Base-by-base conservation (phyloP, 176 grass and related monocot genomes). In the Aegilops longissima region DNA sequence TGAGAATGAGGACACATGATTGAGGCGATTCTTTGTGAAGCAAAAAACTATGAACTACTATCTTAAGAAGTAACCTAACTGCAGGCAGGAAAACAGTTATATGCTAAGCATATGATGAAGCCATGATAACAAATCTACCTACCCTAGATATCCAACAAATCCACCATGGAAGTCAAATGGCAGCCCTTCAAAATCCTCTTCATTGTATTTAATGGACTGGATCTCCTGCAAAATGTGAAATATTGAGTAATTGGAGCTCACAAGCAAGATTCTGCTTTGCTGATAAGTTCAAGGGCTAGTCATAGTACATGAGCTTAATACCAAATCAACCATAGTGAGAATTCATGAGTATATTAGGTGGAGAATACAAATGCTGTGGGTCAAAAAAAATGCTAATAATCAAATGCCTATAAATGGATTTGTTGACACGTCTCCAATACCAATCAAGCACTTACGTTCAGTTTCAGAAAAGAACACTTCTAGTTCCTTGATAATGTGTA, bases 111-210 rank as follows among this genome's bases (percentile, higher is more conserved):
- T 39, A 24, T 61, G 13, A 29, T 30, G 7, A 75, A 9, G 31
- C 73, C 27, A 21, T 80, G 36, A 63, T 12, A 58, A 44, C 6
- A 73, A 81, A 65, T 88, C 25, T 81, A 36, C 87, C 73, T 98
- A 98, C 94, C 97, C 97, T 23, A 98, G 76, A 84, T 88, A 98
- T 76, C 97, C 94, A 83, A 96, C 85, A 80, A 93, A 98, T 70
- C 97, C 97, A 86, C 93, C 93, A 91, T 78, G 81, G 80, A 98
- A 98, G 9, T 95, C 93, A 94, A 98, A 98, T 21, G 96, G 96
- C 21, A 98, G 63, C 62, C 90, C 93, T 87, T 94, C 87, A 79
- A 92, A 96, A 88, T 98, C 96, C 83, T 89, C 85, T 70, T 91
- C 76, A 70, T 91, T 86, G 85, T 98, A 90, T 63, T 65, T 49